phyloP scores from a whole-genome alignment of 1,284 basidiomycete genomes.

The Ustanciosporium gigantosporum region DNA sequence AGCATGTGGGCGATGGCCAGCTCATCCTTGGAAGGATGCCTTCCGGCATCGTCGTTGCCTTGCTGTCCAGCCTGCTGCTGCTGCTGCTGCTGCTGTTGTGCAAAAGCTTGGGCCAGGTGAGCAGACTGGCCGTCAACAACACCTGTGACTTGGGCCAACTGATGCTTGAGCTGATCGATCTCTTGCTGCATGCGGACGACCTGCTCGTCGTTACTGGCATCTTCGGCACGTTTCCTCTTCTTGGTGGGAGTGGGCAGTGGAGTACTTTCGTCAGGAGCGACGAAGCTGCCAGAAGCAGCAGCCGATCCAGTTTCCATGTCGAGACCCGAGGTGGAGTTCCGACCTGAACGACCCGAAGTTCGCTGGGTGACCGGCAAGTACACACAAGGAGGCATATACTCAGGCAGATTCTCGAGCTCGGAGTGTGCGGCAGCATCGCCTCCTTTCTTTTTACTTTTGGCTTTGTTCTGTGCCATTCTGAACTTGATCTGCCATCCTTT shows the following conservation, averaged over 20 bases:
- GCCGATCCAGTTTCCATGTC: background rate
- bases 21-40: constrained; percentile 45
- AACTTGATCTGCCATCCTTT: constrained; percentile 51
- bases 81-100: constrained; percentile 5
- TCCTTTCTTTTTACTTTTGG: constrained; percentile 39
- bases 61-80: constrained; percentile 18
- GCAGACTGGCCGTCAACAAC: constrained; percentile 18
- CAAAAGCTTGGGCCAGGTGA: background rate
- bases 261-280: constrained; percentile 13
- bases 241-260: constrained; percentile 14
- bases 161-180: constrained; percentile 33
- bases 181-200: constrained; percentile 31
- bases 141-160: constrained; percentile 34
- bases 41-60: constrained; percentile 8
- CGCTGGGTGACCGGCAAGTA: constrained; percentile 40
- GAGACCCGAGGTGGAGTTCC: background rate
- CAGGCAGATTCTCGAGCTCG: constrained; percentile 35
- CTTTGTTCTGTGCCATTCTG: constrained; percentile 41
- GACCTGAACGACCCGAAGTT: constrained; percentile 13
- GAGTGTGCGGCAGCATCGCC: constrained; percentile 26
- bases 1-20: constrained; percentile 51
- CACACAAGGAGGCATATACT: constrained; percentile 40
- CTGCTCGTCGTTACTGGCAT: constrained; percentile 23
- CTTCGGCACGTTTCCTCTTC: constrained; percentile 39
- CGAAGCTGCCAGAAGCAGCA: constrained; percentile 9